Percentiles rank a stretch among this genome's conserved stretches.
Evolutionary conservation across 2,329 filamentous ascomycete species (phyloP).

Genomic region (Didymella glomerata): DNA sequence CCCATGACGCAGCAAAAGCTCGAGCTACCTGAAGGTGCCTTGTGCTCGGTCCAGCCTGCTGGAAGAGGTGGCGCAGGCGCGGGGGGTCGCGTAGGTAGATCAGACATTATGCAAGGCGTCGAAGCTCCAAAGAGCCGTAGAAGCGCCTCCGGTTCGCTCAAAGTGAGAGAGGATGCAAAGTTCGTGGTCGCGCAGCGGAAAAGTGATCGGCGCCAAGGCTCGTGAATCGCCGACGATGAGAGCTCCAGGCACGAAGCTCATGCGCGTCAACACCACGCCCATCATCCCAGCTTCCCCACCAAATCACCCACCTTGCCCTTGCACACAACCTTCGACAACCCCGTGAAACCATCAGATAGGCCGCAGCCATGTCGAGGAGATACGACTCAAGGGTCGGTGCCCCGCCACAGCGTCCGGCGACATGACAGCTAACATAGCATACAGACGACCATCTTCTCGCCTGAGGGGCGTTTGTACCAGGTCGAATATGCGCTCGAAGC

Average conservation of each 20-base stretch:
- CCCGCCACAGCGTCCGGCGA: slow-evolving; percentile 15
- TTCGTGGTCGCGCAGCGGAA: slow-evolving; percentile 24
- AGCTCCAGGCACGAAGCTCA: slow-evolving; percentile 4
- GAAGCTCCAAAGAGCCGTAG: background rate
- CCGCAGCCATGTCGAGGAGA: slow-evolving; percentile 82
- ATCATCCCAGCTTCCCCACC: slow-evolving; percentile 35
- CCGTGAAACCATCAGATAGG: slow-evolving; percentile 16
- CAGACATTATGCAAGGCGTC: slow-evolving; percentile 32
- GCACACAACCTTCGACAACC: slow-evolving; percentile 14
- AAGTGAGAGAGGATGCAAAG: slow-evolving; percentile 1
- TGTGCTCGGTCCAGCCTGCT: slow-evolving; percentile 91
- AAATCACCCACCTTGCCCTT: slow-evolving; percentile 21
- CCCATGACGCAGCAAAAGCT: slow-evolving; percentile 29
- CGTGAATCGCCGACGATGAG: slow-evolving; percentile 37
- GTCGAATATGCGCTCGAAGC: slow-evolving; percentile 99
- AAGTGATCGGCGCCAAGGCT: slow-evolving; percentile 44
- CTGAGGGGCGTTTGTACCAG: slow-evolving; percentile 97
- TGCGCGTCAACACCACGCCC: slow-evolving; percentile 36
- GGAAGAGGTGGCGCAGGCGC: slow-evolving; percentile 66
- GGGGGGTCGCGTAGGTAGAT: slow-evolving; percentile 44
- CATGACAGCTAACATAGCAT: slow-evolving; percentile 33
- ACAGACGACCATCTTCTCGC: slow-evolving; percentile 99
- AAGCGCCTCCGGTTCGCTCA: background rate
- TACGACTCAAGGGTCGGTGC: slow-evolving; percentile 91
- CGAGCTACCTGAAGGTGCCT: slow-evolving; percentile 73